A percentile compares a stretch with the other conserved stretches of the same genome.
These are phyloP conservation scores for Boletus putidus DNA, from an alignment of 1,284 basidiomycete genomes.

Conservation along the genomic window DNA sequence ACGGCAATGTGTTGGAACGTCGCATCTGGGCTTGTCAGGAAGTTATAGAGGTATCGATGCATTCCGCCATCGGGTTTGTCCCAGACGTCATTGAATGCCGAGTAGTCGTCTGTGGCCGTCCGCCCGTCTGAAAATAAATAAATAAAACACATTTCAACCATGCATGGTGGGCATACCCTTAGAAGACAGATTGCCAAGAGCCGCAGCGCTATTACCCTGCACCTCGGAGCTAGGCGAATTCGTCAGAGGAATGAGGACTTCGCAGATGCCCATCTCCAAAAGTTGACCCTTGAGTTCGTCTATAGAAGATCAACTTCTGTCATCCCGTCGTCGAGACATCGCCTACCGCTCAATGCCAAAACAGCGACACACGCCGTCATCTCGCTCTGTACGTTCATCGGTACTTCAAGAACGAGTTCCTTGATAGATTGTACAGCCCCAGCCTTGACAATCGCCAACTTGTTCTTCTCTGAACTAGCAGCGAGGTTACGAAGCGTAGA, in stretches of 20 bases:
- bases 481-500: constrained; percentile 96
- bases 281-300: constrained; percentile 95
- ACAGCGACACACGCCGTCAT: constrained; percentile 99
- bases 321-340: background rate
- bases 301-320: constrained; percentile 37
- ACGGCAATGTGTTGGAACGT: constrained; percentile 99
- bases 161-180: constrained; percentile 63
- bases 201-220: constrained; percentile 98
- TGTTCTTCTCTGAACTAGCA: constrained; percentile 98
- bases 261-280: constrained; percentile 98
- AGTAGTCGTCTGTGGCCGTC: constrained; percentile 89
- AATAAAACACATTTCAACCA: background rate
- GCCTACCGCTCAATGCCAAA: constrained; percentile 83
- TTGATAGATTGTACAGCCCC: constrained; percentile 99
- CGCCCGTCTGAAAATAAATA: constrained; percentile 56
- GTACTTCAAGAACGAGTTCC: constrained; percentile 92
- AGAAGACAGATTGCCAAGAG: constrained; percentile 95
- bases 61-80: constrained; percentile 96
- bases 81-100: constrained; percentile 98
- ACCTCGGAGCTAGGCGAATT: constrained; percentile 97
- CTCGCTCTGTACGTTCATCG: constrained; percentile 97
- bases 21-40: constrained; percentile 93
- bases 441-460: constrained; percentile 96
- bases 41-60: constrained; percentile 92
- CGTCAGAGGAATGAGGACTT: constrained; percentile 95